These are phyloP conservation scores for Ceratocystis harringtonii DNA, from an alignment of 2,329 filamentous ascomycete species.

Conservation along the genomic window DNA sequence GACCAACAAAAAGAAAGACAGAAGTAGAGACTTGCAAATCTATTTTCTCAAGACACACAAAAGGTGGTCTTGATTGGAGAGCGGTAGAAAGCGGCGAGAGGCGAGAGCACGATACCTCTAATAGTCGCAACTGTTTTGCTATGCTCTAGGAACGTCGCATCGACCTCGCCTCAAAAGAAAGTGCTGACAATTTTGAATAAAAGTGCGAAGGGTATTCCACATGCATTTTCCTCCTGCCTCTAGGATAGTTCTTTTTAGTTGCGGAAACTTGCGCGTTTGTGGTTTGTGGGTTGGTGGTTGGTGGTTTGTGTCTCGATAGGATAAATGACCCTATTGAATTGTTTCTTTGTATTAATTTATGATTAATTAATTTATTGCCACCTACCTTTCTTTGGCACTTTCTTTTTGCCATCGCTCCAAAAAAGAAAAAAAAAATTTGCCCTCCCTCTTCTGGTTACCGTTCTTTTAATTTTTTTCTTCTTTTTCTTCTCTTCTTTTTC, in stretches of 20 bases:
- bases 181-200: background rate
- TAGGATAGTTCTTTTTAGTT: no score
- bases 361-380: background rate
- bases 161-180: conserved; percentile 3
- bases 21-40: background rate
- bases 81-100: background rate
- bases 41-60: background rate
- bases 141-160: background rate
- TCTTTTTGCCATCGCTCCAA: conserved; percentile 1
- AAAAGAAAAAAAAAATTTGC: no score
- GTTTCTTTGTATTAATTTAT: background rate
- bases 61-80: background rate
- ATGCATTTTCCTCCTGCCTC: background rate
- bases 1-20: background rate
- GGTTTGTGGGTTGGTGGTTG: background rate
- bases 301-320: background rate
- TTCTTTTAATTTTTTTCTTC: background rate
- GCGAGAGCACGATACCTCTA: background rate
- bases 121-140: background rate
- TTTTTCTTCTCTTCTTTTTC: no score
- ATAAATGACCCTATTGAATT: background rate
- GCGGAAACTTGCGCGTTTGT: background rate
- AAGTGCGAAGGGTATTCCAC: background rate
- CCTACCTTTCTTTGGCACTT: background rate
- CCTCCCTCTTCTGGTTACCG: background rate